Base-by-base conservation (phyloP, 2,329 filamentous ascomycete genomes). In the Stagonosporopsis vannaccii region DNA sequence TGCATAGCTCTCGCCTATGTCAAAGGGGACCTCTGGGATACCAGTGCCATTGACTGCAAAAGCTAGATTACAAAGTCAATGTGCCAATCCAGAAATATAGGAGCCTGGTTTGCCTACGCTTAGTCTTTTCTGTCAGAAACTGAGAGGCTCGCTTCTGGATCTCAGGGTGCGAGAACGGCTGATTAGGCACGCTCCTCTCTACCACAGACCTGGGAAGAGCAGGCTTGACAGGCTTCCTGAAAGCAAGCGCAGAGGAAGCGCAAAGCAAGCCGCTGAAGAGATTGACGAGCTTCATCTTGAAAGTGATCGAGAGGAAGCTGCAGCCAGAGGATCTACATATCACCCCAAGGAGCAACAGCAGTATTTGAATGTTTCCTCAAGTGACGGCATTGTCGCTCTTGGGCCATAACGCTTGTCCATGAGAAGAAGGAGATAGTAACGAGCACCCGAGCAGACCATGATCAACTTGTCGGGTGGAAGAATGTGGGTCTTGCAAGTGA, bases 11-110 rank as follows among this genome's bases (percentile, higher is more conserved):
- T 89, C 86, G 20, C 83, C 82, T 49, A 90, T 77, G 59, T 92
- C 88, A 58, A 90, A 92, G 23, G 82, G 70, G 0, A 92, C 86
- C 17, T 90, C 87, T 0, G 90, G 90, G 43, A 92, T 84, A 1
- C 74, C 79, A 2, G 80, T 82, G 2, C 89, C 86, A 63, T 91
- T 84, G 36, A 90, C 85, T 20, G 81, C 82, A 59, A 87, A 90
- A 61, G 82, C 85, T 87, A 58, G 6, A 8, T n/a, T 2, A 17
- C 8, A 7, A n/a, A 30, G 39, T 69, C 39, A 70, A 62, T 35
- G 30, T 17, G n/a, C 8, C 26, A 9, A 17, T n/a, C 25, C 15
- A 17, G 13, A 13, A 9, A 30, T n/a, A 1, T 9, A 23, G 11
- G n/a, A 11, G 17, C 13, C 12, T 5, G 11, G 19, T 53, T 25